phyloP scores from a whole-genome alignment of 202 grass and related monocot genomes.

The Setaria italica region DNA sequence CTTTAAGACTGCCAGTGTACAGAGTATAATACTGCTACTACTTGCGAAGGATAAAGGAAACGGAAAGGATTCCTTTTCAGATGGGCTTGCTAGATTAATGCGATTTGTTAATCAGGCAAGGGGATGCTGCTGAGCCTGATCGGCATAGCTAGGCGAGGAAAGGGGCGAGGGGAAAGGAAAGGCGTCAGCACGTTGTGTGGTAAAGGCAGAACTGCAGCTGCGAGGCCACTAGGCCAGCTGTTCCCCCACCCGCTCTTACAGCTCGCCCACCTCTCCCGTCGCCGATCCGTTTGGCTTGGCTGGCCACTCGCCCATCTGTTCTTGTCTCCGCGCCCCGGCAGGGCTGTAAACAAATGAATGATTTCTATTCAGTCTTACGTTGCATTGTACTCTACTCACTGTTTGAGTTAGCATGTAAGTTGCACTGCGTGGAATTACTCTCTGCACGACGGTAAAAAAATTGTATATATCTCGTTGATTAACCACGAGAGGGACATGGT shows the following conservation, averaged over 20 bases:
- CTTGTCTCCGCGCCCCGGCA: neutral
- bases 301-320: conserved; percentile 5
- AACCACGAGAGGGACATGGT: neutral
- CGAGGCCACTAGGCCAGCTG: conserved; percentile 41
- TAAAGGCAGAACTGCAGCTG: conserved; percentile 38
- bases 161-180: conserved; percentile 11
- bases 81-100: neutral
- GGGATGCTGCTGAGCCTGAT: too few species aligned
- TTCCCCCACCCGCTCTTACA: conserved; percentile 47
- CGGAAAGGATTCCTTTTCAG: conserved; percentile 36
- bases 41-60: neutral
- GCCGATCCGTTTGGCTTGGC: neutral
- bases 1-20: neutral
- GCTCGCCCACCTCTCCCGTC: conserved; percentile 25
- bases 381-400: neutral
- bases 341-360: neutral
- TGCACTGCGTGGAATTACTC: neutral
- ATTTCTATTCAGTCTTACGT: neutral
- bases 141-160: neutral
- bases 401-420: too few species aligned
- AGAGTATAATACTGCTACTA: neutral
- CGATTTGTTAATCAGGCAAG: neutral
- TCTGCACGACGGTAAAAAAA: neutral
- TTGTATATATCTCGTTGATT: too few species aligned
- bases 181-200: conserved; percentile 58